phyloP scores from a whole-genome alignment of 495 filamentous ascomycete species.

The Aspergillus wentii region DNA sequence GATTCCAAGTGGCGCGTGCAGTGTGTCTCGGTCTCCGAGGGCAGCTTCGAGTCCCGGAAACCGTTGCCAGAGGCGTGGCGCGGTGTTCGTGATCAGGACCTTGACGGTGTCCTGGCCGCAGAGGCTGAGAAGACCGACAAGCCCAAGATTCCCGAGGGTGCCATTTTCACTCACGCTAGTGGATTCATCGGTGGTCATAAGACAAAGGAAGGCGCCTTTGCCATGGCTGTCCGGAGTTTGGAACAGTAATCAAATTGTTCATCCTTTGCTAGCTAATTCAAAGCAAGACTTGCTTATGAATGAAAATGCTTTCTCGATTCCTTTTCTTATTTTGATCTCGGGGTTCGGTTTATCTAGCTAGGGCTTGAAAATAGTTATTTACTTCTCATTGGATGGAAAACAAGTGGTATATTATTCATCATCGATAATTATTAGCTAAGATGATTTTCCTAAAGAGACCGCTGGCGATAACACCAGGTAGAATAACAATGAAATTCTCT shows the following conservation, averaged over 20 bases:
- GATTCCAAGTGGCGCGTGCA: slow-evolving; percentile 89
- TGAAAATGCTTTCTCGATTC: too few relatives aligned
- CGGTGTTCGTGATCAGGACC: slow-evolving; percentile 77
- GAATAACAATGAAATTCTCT: background rate
- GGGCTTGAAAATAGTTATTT: too few relatives aligned
- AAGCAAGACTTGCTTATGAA: too few relatives aligned
- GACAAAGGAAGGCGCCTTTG: slow-evolving; percentile 81
- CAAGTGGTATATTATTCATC: too few relatives aligned
- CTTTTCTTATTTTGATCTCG: too few relatives aligned
- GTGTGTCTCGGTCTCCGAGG: slow-evolving; percentile 70
- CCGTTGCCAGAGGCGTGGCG: slow-evolving; percentile 87
- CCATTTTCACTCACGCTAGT: slow-evolving; percentile 88
- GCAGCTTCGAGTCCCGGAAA: slow-evolving; percentile 86
- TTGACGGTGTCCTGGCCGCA: slow-evolving; percentile 69
- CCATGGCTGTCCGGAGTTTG: slow-evolving; percentile 76
- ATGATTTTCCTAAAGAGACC: too few relatives aligned
- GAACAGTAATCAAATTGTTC: slow-evolving; percentile 33
- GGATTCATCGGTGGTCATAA: slow-evolving; percentile 96
- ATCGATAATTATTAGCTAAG: too few relatives aligned
- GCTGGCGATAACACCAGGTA: too few relatives aligned
- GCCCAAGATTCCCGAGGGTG: slow-evolving; percentile 49
- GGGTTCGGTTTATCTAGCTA: too few relatives aligned
- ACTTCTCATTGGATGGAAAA: too few relatives aligned
- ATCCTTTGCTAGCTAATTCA: too few relatives aligned
- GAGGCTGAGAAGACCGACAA: slow-evolving; percentile 37